These are phyloP conservation scores for Gynandropsis gynandra DNA, from an alignment of 345 rosid species.

Conservation along the genomic window DNA sequence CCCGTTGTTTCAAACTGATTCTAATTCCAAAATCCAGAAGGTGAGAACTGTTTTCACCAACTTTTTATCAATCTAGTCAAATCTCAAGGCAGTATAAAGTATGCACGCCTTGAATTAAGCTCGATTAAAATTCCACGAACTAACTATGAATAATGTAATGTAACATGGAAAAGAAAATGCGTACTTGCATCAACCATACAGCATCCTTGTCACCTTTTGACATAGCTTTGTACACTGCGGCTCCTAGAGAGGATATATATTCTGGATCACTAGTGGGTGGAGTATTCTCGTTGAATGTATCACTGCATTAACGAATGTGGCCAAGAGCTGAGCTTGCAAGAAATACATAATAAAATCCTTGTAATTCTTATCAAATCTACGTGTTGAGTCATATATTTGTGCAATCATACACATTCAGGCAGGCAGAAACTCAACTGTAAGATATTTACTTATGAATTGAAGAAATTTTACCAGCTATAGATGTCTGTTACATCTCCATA, in stretches of 20 bases:
- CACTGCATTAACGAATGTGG: constrained; percentile 42
- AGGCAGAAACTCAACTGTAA: neutral
- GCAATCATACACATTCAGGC: no score
- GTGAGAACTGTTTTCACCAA: neutral
- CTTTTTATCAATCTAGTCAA: neutral
- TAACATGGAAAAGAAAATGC: constrained; percentile 18
- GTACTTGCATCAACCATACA: constrained; percentile 98
- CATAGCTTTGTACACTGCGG: constrained; percentile 91
- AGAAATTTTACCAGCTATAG: constrained; percentile 70
- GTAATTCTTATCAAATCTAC: neutral
- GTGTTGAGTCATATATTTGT: neutral
- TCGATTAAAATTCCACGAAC: no score
- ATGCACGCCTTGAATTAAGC: neutral
- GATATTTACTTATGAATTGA: constrained; percentile 5
- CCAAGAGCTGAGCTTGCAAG: neutral
- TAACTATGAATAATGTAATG: constrained; percentile 6
- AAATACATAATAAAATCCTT: constrained; percentile 3
- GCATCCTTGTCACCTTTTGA: constrained; percentile 76
- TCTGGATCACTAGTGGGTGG: constrained; percentile 80
- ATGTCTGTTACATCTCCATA: constrained; percentile 95
- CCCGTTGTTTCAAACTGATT: neutral
- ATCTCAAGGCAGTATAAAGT: no score
- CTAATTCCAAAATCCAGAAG: neutral
- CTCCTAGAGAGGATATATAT: constrained; percentile 76
- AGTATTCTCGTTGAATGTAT: constrained; percentile 86